phyloP scores from a whole-genome alignment of 768 basidiomycete genomes.

The Leccinum uliginosum region DNA sequence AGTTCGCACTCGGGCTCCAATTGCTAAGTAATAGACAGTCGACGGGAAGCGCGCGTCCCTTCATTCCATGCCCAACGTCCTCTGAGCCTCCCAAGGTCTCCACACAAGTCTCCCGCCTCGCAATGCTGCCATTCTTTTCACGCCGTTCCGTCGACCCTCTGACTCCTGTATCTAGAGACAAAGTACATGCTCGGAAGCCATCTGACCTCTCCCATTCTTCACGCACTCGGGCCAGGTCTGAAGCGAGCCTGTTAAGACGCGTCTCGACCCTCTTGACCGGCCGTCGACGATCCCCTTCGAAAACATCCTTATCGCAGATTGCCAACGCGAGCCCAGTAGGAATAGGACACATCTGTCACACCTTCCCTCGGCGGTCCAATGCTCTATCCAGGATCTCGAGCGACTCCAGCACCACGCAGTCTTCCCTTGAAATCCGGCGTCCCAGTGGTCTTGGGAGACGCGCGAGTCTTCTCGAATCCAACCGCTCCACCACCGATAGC shows the following conservation, averaged over 20 bases:
- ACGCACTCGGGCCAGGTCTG: slow-evolving; percentile 23
- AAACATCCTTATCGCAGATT: slow-evolving; percentile 6
- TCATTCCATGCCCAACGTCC: slow-evolving; percentile 16
- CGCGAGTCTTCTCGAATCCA: slow-evolving; percentile 24
- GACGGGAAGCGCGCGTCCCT: background rate
- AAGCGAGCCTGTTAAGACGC: slow-evolving; percentile 25
- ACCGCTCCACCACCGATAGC: slow-evolving; percentile 7
- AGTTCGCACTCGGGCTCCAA: background rate
- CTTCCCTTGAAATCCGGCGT: slow-evolving; percentile 31
- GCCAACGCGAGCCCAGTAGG: slow-evolving; percentile 1
- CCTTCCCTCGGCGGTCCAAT: slow-evolving; percentile 6
- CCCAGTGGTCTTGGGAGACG: slow-evolving; percentile 30
- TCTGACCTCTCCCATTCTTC: slow-evolving; percentile 6
- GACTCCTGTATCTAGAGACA: slow-evolving; percentile 1
- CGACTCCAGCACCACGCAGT: slow-evolving; percentile 11
- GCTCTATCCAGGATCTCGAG: slow-evolving; percentile 22
- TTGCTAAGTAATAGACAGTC: background rate
- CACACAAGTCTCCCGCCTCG: background rate
- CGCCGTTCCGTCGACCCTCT: slow-evolving; percentile 27
- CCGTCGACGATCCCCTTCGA: slow-evolving; percentile 21
- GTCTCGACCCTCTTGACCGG: slow-evolving; percentile 25
- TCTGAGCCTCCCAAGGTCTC: background rate
- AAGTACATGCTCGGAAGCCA: background rate
- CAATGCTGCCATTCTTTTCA: slow-evolving; percentile 27
- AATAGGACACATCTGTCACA: slow-evolving; percentile 14